Base-by-base conservation (phyloP, 139 green algal species). In the Chlorella sp. region DNA sequence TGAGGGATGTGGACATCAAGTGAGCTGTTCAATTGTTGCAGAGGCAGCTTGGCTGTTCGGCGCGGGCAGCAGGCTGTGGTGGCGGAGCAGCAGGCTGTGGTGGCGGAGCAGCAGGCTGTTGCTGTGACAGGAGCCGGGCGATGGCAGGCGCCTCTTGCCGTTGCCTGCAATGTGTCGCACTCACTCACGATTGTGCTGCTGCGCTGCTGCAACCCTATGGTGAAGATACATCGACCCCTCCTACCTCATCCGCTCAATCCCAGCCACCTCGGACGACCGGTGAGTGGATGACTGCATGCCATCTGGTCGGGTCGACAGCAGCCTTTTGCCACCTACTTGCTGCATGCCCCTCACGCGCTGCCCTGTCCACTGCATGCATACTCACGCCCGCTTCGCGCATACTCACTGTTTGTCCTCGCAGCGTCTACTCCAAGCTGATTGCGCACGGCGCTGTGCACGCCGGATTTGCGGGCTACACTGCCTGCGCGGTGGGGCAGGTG, bases 391-490 rank as follows among this genome's bases (percentile, higher is more conserved):
- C n/a, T n/a, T n/a, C n/a, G n/a, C n/a, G n/a, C n/a, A n/a, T 0
- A 39, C 64, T 34, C 30, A 44, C 65, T 13, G 18, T 28, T 17
- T 55, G 15, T 0, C 17, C 1, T 47, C 28, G 47, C 73, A 64
- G 79, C 26, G 96, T 98, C 83, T 97, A 97, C 89, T 98, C 95
- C 93, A 96, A 96, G 87, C 86, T 96, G 68, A 89, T 99, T 69
- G 97, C 94, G 4, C 97, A 99, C 83, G 94, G 94, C 57, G 95
- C 97, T 5, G 95, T 99, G 69, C 97, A 99, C 86, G 96, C 90
- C 15, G 96, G 96, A 5, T 99, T 99, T 92, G 96, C 94, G 7
- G 97, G 96, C 25, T 97, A 92, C 91, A 96, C 91, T 0, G 89
- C 88, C 15, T 63, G 71, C 12, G 41, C 26, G 6, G 70, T 25